Conservation (phyloP, 805 yeast species). For the Kodamaea leandrae region DNA sequence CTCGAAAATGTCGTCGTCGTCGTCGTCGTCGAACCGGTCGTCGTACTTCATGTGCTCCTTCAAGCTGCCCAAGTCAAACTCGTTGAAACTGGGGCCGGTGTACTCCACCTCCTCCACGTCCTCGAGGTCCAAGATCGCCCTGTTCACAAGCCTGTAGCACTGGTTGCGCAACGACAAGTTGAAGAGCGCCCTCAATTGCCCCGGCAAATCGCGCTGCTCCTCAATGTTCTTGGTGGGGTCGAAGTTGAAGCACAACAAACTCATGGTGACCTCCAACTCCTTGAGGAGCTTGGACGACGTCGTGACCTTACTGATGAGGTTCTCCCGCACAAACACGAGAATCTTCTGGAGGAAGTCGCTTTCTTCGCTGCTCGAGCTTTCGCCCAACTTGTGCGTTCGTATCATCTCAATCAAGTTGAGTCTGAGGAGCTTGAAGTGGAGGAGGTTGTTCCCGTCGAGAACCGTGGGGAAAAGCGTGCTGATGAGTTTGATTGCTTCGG, state of each 20-base stretch:
- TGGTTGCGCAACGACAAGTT: conserved; percentile 59
- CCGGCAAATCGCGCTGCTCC: conserved; percentile 48
- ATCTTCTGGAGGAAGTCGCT: conserved; percentile 51
- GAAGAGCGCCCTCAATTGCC: conserved; percentile 52
- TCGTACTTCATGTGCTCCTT: conserved; percentile 7
- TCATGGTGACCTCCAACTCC: conserved; percentile 82
- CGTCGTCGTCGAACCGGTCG: conserved; percentile 3
- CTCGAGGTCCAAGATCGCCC: conserved; percentile 49
- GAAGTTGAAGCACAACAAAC: conserved; percentile 58
- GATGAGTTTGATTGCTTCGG: conserved; percentile 54
- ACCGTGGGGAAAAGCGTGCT: conserved; percentile 62
- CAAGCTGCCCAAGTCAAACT: conserved; percentile 16
- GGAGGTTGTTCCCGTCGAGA: conserved; percentile 57
- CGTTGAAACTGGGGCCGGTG: conserved; percentile 20
- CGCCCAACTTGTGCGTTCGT: conserved; percentile 41
- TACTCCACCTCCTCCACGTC: conserved; percentile 14
- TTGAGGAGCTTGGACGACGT: conserved; percentile 57
- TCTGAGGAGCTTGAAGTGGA: conserved; percentile 72
- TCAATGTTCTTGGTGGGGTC: conserved; percentile 31
- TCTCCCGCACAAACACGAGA: conserved; percentile 58
- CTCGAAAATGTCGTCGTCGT: too few relatives aligned
- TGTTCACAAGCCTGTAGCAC: conserved; percentile 70
- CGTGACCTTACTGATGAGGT: conserved; percentile 60
- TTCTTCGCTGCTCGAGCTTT: conserved; percentile 22
- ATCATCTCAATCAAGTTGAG: conserved; percentile 81